Percentiles rank a stretch among this genome's conserved stretches.
Conservation (phyloP, 805 yeast genomes). For the Candida berthetii region DNA sequence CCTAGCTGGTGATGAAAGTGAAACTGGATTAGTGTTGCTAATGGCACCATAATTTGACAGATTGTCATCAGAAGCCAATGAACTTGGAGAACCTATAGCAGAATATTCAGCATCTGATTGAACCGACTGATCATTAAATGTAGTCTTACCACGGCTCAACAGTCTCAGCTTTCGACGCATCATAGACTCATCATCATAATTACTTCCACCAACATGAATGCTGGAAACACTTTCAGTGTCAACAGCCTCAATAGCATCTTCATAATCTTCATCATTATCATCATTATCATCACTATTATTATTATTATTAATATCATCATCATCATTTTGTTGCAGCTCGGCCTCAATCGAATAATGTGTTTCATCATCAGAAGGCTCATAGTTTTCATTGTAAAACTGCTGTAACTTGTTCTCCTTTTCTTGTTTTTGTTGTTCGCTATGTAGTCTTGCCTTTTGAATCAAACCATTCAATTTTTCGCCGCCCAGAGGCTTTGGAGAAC, state of each 20-base stretch:
- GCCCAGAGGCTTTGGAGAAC: slow-evolving; percentile 35
- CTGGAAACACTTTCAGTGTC: slow-evolving; percentile 10
- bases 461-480: slow-evolving; percentile 36
- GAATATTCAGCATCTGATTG: slow-evolving; percentile 11
- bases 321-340: slow-evolving; percentile 6
- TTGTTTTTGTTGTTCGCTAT: slow-evolving; percentile 19
- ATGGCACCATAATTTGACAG: slow-evolving; percentile 16
- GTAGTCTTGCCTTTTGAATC: slow-evolving; percentile 34
- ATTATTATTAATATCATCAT: slow-evolving; percentile 9
- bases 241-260: slow-evolving; percentile 8
- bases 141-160: slow-evolving; percentile 11
- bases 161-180: slow-evolving; percentile 20
- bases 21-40: slow-evolving; percentile 11
- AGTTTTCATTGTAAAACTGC: slow-evolving; percentile 19
- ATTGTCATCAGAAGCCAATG: slow-evolving; percentile 21
- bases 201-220: slow-evolving; percentile 14
- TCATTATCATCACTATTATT: background rate
- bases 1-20: too few relatives aligned
- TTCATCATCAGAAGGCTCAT: slow-evolving; percentile 14
- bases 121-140: slow-evolving; percentile 1
- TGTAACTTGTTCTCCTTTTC: slow-evolving; percentile 17
- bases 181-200: slow-evolving; percentile 12
- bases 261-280: slow-evolving; percentile 1
- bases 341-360: slow-evolving; percentile 3
- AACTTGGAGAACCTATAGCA: slow-evolving; percentile 21